These are phyloP conservation scores for Psidium guajava DNA, from an alignment of 345 rosid species.

Conservation along the genomic window DNA sequence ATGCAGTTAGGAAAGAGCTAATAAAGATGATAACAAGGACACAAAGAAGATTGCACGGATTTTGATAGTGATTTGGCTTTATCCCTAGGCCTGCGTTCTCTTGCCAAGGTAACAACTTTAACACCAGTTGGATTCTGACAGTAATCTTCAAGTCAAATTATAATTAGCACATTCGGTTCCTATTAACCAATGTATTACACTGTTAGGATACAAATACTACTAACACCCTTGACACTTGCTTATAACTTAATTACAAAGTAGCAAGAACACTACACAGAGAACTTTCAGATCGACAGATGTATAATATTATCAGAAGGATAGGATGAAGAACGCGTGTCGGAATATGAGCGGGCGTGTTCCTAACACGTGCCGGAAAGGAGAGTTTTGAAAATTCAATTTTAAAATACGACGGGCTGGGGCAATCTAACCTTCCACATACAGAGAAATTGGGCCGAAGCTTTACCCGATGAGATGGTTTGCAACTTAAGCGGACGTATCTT, in stretches of 20 bases:
- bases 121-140: rapidly evolving
- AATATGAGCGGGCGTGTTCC: background rate
- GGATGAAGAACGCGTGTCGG: background rate
- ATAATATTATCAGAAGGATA: background rate
- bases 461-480: background rate
- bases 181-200: background rate
- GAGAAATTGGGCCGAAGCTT: background rate
- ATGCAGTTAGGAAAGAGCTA: background rate
- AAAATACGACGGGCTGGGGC: background rate
- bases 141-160: background rate
- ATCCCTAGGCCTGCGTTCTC: background rate
- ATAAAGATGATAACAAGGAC: background rate
- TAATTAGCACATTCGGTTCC: background rate
- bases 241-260: background rate
- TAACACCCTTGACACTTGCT: background rate
- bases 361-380: background rate
- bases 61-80: background rate
- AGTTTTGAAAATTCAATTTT: background rate
- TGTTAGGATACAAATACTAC: background rate
- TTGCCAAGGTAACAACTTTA: background rate
- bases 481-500: background rate
- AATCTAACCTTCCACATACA: background rate
- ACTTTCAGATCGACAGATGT: background rate
- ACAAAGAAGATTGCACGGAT: background rate
- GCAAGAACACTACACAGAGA: background rate